Evolutionary conservation across 169 alveolate genomes (phyloP).

Genomic region (Eimeria acervulina): DNA sequence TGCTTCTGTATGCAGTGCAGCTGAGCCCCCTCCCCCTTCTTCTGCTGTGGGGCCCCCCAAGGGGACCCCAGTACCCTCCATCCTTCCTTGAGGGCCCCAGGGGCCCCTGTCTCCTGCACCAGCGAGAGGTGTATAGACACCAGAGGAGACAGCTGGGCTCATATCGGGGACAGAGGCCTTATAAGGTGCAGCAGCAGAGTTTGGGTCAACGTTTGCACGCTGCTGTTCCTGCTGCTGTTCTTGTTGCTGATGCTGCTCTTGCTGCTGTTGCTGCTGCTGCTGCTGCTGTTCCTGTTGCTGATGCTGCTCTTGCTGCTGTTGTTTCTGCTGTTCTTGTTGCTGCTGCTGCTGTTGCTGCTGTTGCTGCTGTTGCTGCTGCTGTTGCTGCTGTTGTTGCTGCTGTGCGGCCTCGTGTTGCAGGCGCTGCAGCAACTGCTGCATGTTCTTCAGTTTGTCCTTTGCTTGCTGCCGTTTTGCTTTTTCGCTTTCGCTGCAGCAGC

Average conservation of each 20-base stretch:
- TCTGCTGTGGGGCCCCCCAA: not conserved
- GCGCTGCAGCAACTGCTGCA: slow-evolving; percentile 31
- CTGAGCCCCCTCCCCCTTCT: not conserved
- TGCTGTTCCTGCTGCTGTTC: not conserved
- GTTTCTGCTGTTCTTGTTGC: not conserved
- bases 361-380: slow-evolving; percentile 19
- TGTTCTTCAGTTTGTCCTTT: not conserved
- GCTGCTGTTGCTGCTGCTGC: slow-evolving; percentile 2
- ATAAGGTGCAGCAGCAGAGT: not conserved
- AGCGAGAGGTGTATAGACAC: not conserved
- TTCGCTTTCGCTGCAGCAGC: not conserved
- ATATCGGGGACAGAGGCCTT: not conserved
- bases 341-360: slow-evolving; percentile 9
- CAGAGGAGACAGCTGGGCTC: not conserved
- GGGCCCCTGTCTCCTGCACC: not conserved
- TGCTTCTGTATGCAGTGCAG: not conserved
- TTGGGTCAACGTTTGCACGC: not conserved
- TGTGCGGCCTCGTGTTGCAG: not conserved
- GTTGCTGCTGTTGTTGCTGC: not conserved
- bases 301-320: not conserved
- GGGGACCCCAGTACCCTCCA: not conserved
- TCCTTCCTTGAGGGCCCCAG: not conserved
- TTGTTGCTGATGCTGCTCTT: not conserved
- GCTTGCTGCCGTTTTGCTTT: not conserved
- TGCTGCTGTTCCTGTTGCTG: not conserved